phyloP scores from a whole-genome alignment of 305 asterid species.

The Rubia tinctorum region DNA sequence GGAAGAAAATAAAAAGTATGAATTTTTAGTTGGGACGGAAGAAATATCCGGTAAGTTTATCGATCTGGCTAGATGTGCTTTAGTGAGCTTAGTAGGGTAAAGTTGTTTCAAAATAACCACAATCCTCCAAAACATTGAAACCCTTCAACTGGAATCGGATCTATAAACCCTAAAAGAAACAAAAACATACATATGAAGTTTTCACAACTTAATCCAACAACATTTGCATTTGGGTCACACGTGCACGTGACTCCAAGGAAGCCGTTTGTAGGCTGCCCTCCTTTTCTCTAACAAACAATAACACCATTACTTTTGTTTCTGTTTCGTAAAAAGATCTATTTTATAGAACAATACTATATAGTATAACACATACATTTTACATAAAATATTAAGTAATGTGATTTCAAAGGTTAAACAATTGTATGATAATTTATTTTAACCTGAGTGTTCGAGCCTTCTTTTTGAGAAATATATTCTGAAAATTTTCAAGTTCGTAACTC shows the following conservation, averaged over 20 bases:
- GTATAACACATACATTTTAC: background rate
- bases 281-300: slow-evolving; percentile 13
- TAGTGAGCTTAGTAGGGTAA: slow-evolving; percentile 7
- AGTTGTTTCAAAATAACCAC: slow-evolving; percentile 7
- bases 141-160: slow-evolving; percentile 8
- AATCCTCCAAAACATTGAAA: slow-evolving; percentile 11
- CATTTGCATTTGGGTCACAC: slow-evolving; percentile 8
- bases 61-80: background rate
- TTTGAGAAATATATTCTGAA: too few relatives aligned
- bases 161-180: slow-evolving; percentile 6
- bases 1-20: too few relatives aligned
- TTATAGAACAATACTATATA: background rate
- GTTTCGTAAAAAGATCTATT: background rate
- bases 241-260: background rate
- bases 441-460: too few relatives aligned
- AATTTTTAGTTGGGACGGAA: too few relatives aligned
- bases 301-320: background rate
- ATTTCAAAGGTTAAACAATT: too few relatives aligned
- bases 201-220: slow-evolving; percentile 6
- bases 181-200: slow-evolving; percentile 3
- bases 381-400: background rate
- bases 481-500: too few relatives aligned
- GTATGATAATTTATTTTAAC: too few relatives aligned
- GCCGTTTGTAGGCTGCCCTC: slow-evolving; percentile 13
- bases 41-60: background rate